A percentile compares a stretch with the other conserved stretches of the same genome.
Conservation (phyloP, 2,329 filamentous ascomycete genomes). For the Paraconiothyrium sp. region DNA sequence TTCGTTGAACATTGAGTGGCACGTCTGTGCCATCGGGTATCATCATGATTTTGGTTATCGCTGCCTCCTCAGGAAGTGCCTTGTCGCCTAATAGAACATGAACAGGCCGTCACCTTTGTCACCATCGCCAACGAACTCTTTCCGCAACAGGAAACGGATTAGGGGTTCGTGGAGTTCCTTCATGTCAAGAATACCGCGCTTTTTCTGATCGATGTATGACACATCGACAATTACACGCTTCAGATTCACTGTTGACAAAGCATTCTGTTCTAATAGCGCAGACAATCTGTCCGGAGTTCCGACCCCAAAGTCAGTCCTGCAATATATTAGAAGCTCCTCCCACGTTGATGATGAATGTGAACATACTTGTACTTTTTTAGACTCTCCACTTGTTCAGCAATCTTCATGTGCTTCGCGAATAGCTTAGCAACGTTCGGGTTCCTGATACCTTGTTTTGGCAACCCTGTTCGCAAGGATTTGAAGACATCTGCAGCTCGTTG, state of each 20-base stretch:
- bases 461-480: constrained; percentile 74
- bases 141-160: constrained; percentile 74
- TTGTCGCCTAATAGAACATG: constrained; percentile 40
- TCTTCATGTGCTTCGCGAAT: constrained; percentile 98
- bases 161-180: constrained; percentile 88
- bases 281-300: constrained; percentile 86
- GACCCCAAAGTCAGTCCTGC: constrained; percentile 83
- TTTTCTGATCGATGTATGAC: constrained; percentile 94
- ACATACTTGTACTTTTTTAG: constrained; percentile 68
- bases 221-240: constrained; percentile 88
- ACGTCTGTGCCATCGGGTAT: constrained; percentile 6
- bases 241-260: constrained; percentile 74
- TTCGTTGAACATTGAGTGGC: not conserved
- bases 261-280: constrained; percentile 83
- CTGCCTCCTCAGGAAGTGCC: not conserved
- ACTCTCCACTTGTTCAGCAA: constrained; percentile 83
- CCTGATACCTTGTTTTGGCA: constrained; percentile 60
- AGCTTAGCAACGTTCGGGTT: constrained; percentile 84
- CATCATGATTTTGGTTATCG: not conserved
- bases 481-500: constrained; percentile 86
- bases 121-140: constrained; percentile 67
- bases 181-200: constrained; percentile 93
- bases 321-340: constrained; percentile 33
- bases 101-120: constrained; percentile 40
- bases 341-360: not conserved